These are phyloP conservation scores for Backusella morwellensis DNA, from an alignment of 192 early-diverging fungal genomes.

Conservation along the genomic window DNA sequence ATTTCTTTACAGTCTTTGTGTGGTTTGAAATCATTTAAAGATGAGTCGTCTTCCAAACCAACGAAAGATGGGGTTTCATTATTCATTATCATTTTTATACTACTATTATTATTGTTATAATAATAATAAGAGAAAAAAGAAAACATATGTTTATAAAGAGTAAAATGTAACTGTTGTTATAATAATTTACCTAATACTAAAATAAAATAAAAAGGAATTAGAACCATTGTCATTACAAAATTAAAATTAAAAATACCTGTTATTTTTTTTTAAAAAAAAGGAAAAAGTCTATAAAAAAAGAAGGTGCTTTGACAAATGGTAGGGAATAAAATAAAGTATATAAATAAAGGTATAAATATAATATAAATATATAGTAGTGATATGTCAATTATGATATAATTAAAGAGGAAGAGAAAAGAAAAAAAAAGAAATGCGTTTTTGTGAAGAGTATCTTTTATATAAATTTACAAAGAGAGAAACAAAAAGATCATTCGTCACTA, in stretches of 20 bases:
- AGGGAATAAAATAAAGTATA: background rate
- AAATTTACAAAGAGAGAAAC: background rate
- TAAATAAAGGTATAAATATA: background rate
- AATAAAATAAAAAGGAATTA: background rate
- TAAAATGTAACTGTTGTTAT: background rate
- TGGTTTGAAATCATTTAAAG: background rate
- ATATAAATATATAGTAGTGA: background rate
- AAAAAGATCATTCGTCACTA: background rate
- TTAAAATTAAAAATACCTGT: background rate
- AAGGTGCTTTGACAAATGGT: background rate
- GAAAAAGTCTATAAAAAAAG: background rate
- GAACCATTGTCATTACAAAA: background rate
- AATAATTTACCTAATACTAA: background rate
- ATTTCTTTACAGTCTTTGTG: background rate
- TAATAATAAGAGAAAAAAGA: background rate
- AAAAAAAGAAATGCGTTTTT: background rate
- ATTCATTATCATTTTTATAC: conserved; percentile 9
- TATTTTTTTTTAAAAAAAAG: background rate
- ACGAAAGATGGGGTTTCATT: background rate
- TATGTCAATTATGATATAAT: background rate
- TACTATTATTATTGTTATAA: background rate
- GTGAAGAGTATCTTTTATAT: background rate
- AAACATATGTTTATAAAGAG: background rate
- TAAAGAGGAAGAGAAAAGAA: background rate
- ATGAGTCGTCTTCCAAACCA: background rate